Percentiles rank a stretch among this genome's conserved stretches.
Evolutionary conservation across 2,329 filamentous ascomycete genomes (phyloP).

Genomic region (Fusarium praegraminearum): DNA sequence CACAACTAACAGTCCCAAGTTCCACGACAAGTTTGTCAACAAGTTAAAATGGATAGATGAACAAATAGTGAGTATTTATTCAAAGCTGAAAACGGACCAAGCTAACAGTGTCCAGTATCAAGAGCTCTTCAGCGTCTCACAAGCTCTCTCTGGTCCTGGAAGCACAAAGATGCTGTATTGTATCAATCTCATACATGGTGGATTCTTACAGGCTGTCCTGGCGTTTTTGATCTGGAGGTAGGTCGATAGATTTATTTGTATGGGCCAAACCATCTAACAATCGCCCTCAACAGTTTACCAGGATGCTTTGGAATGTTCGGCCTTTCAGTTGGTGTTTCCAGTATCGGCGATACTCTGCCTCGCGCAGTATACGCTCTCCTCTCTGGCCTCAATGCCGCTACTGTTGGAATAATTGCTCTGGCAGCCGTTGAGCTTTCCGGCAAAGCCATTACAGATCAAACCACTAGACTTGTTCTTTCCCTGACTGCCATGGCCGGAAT

Average conservation of each 20-base stretch:
- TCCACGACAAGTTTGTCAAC: slow-evolving; percentile 65
- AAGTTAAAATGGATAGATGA: slow-evolving; percentile 75
- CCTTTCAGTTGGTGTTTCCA: slow-evolving; percentile 73
- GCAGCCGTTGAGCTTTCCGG: slow-evolving; percentile 75
- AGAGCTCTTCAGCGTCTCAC: slow-evolving; percentile 77
- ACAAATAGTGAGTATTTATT: slow-evolving; percentile 62
- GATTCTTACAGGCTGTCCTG: slow-evolving; percentile 67
- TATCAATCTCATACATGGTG: slow-evolving; percentile 73
- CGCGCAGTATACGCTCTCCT: slow-evolving; percentile 74
- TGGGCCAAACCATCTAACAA: slow-evolving; percentile 42
- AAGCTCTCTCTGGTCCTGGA: slow-evolving; percentile 74
- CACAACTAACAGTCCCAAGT: background rate
- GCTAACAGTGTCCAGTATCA: slow-evolving; percentile 65
- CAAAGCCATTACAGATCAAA: slow-evolving; percentile 74
- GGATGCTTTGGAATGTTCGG: slow-evolving; percentile 78
- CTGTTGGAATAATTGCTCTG: slow-evolving; percentile 77
- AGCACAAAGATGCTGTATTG: slow-evolving; percentile 80
- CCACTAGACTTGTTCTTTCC: slow-evolving; percentile 74
- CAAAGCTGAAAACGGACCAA: rapidly evolving
- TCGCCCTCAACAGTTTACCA: slow-evolving; percentile 61
- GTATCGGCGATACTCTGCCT: slow-evolving; percentile 69
- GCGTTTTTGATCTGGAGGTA: slow-evolving; percentile 75
- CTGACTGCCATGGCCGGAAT: slow-evolving; percentile 72
- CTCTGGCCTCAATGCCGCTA: slow-evolving; percentile 77
- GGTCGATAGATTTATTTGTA: slow-evolving; percentile 49